Evolutionary conservation across 257 asterid species (phyloP), one percentile per base, ranked within the genome.

Genomic region (Solanum acaule): DNA sequence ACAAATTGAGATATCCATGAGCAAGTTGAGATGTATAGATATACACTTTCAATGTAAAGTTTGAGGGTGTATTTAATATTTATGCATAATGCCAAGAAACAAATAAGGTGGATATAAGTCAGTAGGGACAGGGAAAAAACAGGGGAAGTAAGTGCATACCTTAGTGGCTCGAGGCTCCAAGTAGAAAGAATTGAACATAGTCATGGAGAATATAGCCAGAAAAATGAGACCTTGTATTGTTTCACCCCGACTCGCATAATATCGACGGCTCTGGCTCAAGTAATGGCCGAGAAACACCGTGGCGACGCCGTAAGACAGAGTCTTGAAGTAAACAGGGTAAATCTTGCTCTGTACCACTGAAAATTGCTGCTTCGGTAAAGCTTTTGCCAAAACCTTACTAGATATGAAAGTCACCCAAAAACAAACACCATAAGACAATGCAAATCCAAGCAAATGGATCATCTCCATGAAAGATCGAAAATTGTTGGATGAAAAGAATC

Each of bases 401-500:
- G 98, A 94, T 2, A 89, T 91, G 37, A 96, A 94, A 5, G 98
- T 94, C 12, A 94, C 93, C 98, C 99, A 96, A 75, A 92, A 37
- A 34, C 93, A 90, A 90, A 88, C 93, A 56, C 98, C 99, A 35
- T 90, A 95, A 7, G 95, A 96, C 13, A 90, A 89, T 20, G 97
- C 87, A 35, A 94, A 91, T 3, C 98, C 98, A 89, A 94, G 87
- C 90, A 95, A 70, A 82, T 94, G 94, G 38, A 92, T 0, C 16
- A 91, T 85, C 1, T 93, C 92, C 10, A 91, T 42, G 8, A 91
- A 25, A 20, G 93, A 86, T 2, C 70, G 88, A 89, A 88, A 1
- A n/a, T 71, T 87, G 68, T 88, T 88, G 31, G 68, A 88, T 22
- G 94, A 14, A 49, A 49, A 46, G 7, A 49, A 49, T 49, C 22